Evolutionary conservation across 169 alveolate genomes (phyloP).

Genomic region (Plasmodium yoelii): DNA sequence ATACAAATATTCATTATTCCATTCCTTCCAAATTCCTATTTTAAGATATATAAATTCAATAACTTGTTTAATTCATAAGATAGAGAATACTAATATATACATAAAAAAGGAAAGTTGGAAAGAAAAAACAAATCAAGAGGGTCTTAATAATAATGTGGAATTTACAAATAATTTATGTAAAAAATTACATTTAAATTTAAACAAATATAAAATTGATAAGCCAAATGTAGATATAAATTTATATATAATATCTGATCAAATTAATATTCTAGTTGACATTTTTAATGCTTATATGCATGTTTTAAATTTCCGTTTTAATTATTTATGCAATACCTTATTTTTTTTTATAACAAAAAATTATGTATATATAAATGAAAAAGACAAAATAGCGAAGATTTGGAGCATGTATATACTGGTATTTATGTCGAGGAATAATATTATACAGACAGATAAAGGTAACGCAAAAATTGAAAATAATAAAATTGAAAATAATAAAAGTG

Average conservation of each 20-base stretch:
- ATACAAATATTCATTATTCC: constrained; percentile 42
- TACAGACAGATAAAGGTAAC: too few relatives aligned
- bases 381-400: constrained; percentile 16
- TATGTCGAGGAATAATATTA: too few relatives aligned
- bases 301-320: constrained; percentile 14
- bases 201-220: neutral
- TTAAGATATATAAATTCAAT: constrained; percentile 44
- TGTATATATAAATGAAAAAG: constrained; percentile 16
- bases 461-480: too few relatives aligned
- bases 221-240: neutral
- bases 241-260: constrained; percentile 42
- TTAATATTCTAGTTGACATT: constrained; percentile 29
- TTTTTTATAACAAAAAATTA: constrained; percentile 58
- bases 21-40: constrained; percentile 52
- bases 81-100: neutral
- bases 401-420: constrained; percentile 10
- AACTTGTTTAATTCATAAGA: constrained; percentile 3
- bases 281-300: constrained; percentile 31
- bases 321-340: constrained; percentile 29
- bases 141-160: too few relatives aligned
- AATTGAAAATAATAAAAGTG: too few relatives aligned
- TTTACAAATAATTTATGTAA: neutral
- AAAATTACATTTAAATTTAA: neutral
- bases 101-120: neutral
- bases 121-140: neutral